A percentile compares a stretch with the other conserved stretches of the same genome.
phyloP scores from a whole-genome alignment of 768 basidiomycete genomes.

The Tricholoma hemisulphureum region DNA sequence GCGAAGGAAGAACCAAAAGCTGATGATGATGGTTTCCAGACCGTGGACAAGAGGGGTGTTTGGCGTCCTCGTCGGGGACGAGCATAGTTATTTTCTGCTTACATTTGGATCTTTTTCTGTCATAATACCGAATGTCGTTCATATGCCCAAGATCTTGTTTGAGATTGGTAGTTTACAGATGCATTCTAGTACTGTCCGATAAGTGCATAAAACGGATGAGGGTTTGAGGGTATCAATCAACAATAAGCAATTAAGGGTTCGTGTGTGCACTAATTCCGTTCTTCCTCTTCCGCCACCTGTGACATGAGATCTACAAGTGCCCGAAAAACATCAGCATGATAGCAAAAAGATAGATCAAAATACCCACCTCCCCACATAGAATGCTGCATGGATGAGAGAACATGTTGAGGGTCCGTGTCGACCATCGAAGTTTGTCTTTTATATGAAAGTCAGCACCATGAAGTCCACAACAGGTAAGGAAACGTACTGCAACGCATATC shows the following conservation, averaged over 20 bases:
- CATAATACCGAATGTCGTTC: too few species aligned
- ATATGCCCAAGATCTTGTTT: not conserved
- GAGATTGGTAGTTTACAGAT: slow-evolving; percentile 17
- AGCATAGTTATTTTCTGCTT: slow-evolving; percentile 10
- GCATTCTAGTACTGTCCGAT: slow-evolving; percentile 12
- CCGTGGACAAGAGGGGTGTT: slow-evolving; percentile 41
- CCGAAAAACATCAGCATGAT: slow-evolving; percentile 18
- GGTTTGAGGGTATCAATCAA: not conserved
- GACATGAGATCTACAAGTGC: slow-evolving; percentile 38
- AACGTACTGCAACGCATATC: slow-evolving; percentile 45
- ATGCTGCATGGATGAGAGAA: slow-evolving; percentile 58
- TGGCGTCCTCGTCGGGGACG: slow-evolving; percentile 32
- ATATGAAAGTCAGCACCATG: slow-evolving; percentile 1
- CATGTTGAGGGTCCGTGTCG: slow-evolving; percentile 46
- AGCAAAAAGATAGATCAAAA: not conserved
- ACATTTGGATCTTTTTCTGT: not conserved
- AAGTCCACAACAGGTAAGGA: not conserved
- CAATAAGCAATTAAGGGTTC: not conserved
- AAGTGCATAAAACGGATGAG: slow-evolving; percentile 5
- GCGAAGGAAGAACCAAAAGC: slow-evolving; percentile 43
- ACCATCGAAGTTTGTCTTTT: slow-evolving; percentile 39
- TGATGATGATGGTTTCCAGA: slow-evolving; percentile 74
- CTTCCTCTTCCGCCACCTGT: slow-evolving; percentile 46
- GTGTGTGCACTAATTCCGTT: slow-evolving; percentile 20
- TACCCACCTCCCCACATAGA: slow-evolving; percentile 73